Base-by-base conservation (phyloP, 805 yeast genomes). In the Ogataea neopini region DNA sequence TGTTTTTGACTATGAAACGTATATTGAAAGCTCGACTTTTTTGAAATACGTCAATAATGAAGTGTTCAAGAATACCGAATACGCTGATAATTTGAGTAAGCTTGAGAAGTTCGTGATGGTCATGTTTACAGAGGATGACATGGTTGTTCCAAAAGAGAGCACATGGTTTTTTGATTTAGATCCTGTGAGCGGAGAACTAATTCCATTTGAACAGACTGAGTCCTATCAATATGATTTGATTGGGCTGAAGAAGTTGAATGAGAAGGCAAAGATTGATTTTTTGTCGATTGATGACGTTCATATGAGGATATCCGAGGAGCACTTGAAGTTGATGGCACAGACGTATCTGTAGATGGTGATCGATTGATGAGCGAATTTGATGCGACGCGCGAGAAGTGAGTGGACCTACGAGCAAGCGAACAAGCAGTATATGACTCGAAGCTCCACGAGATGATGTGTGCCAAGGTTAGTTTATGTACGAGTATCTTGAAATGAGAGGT, bases 31-130 rank as follows among this genome's bases (percentile, higher is more conserved):
- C 49, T 83, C 90, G 1, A 64, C 61, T 8, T 86, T 83, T 52
- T 63, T 87, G 35, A 88, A 84, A 5, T 81, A 76, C 52, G 63
- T 83, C 34, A 87, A 87, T 59, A 87, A 86, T 54, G 96, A 88
- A 57, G 47, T 59, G 14, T 49, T 61, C 15, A 63, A 56, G 29
- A 56, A 69, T 17, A 33, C 43, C 14, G 54, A 45, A 1, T 84
- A 83, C 56, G 63, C 54, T 13, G 58, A 65, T 4, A 77, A 77
- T 39, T 58, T 87, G 42, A 55, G 63, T 13, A 53, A 50, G 6
- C 60, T 86, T 32, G 71, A 80, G 15, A 74, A 70, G 41, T 66
- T 87, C 28, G 87, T 84, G 0, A 63, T 88, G 73, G 68, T 84
- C 2, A 63, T 70, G 63, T 87, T 88, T 55, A 64, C 66, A 2